Conservation (phyloP, 108 stramenopile species). For the Fragilariopsis cylindrus region DNA sequence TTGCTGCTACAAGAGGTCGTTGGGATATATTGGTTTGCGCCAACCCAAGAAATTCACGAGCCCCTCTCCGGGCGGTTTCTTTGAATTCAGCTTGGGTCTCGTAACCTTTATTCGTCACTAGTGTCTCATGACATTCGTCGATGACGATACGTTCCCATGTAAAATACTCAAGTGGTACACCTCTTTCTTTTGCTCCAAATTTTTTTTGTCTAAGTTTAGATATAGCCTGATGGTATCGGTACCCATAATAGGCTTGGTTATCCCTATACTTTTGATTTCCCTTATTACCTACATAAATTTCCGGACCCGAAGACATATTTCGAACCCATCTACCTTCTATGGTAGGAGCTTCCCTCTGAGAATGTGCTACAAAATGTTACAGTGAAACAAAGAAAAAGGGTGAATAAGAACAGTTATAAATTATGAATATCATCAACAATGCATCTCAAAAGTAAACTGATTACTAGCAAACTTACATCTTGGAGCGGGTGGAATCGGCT, state of each 20-base stretch:
- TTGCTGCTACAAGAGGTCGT: constrained; percentile 9
- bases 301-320: constrained; percentile 56
- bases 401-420: not conserved
- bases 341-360: constrained; percentile 51
- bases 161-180: constrained; percentile 78
- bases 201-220: constrained; percentile 51
- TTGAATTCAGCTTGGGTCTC: constrained; percentile 29
- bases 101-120: constrained; percentile 25
- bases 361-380: constrained; percentile 11
- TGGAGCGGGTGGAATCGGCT: constrained; percentile 46
- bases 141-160: constrained; percentile 74
- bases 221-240: constrained; percentile 57
- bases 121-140: constrained; percentile 76
- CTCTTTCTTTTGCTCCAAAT: constrained; percentile 49
- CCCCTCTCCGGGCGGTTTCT: constrained; percentile 63
- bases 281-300: constrained; percentile 56
- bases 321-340: constrained; percentile 55
- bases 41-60: constrained; percentile 68
- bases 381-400: not conserved
- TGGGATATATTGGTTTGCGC: constrained; percentile 48
- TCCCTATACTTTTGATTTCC: constrained; percentile 53
- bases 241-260: constrained; percentile 58
- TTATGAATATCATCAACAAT: not conserved
- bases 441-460: not conserved
- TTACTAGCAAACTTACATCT: constrained; percentile 20